Conservation (phyloP, 2,329 filamentous ascomycete genomes). For the Fusarium aywerte region DNA sequence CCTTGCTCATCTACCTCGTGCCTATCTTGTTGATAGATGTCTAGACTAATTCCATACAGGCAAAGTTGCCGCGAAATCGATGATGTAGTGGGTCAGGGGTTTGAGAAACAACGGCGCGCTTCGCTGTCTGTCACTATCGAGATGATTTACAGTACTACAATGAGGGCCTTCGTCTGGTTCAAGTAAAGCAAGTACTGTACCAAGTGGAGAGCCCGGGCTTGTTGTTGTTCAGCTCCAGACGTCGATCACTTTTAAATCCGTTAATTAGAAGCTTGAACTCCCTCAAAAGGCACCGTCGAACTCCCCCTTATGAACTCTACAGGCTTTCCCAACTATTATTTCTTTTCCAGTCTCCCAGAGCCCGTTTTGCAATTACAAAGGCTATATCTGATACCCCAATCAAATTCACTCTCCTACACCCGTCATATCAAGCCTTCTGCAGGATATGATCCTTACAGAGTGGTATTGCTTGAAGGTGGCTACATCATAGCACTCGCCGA, state of each 20-base stretch:
- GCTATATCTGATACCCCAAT: slow-evolving; percentile 11
- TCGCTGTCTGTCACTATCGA: slow-evolving; percentile 28
- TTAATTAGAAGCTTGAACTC: slow-evolving; percentile 31
- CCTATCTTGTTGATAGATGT: slow-evolving; percentile 6
- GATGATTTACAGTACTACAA: slow-evolving; percentile 24
- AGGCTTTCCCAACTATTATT: background rate
- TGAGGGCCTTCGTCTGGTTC: slow-evolving; percentile 8
- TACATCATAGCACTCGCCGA: slow-evolving; percentile 45
- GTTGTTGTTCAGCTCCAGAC: slow-evolving; percentile 25
- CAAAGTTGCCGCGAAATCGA: slow-evolving; percentile 27
- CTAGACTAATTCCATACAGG: background rate
- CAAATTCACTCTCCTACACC: slow-evolving; percentile 1
- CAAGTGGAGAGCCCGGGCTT: slow-evolving; percentile 33
- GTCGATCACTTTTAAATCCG: slow-evolving; percentile 35
- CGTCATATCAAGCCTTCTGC: slow-evolving; percentile 24
- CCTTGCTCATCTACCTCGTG: slow-evolving; percentile 6
- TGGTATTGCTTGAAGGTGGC: slow-evolving; percentile 40
- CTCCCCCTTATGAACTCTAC: slow-evolving; percentile 6
- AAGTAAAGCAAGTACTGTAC: slow-evolving; percentile 7
- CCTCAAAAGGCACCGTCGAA: background rate
- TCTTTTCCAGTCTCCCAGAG: background rate
- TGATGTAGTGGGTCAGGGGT: slow-evolving; percentile 45
- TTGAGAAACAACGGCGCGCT: slow-evolving; percentile 37
- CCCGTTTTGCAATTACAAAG: slow-evolving; percentile 14
- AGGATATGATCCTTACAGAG: slow-evolving; percentile 43